Percentiles rank a stretch among this genome's conserved stretches.
Conservation (phyloP, 306 rosid genomes). For the Pterocarpus macrocarpus region DNA sequence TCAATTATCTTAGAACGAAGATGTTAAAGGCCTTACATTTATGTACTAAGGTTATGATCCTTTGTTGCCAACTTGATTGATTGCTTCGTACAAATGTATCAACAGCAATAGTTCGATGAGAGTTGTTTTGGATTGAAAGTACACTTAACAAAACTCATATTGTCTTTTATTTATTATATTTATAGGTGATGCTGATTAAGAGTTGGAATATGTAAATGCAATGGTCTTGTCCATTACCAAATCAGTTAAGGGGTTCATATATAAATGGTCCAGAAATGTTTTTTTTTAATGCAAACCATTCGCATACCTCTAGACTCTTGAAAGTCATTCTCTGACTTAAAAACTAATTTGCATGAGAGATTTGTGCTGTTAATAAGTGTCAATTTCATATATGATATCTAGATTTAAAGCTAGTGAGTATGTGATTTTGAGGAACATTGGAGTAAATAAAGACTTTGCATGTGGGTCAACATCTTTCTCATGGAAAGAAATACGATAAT, state of each 20-base stretch:
- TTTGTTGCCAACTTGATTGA: slow-evolving; percentile 23
- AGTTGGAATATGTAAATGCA: background rate
- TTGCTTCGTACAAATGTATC: slow-evolving; percentile 9
- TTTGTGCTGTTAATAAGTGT: background rate
- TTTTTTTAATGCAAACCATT: background rate
- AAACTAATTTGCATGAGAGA: slow-evolving; percentile 10
- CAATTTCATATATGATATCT: background rate
- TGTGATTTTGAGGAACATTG: slow-evolving; percentile 9
- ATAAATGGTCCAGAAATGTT: no score
- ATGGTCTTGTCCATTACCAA: background rate
- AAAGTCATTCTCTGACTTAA: background rate
- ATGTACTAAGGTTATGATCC: background rate
- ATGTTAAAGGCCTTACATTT: background rate
- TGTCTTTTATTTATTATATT: slow-evolving; percentile 23
- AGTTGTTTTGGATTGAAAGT: slow-evolving; percentile 9
- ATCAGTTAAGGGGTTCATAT: no score
- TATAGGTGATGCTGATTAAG: background rate
- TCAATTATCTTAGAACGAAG: background rate
- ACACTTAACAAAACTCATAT: background rate
- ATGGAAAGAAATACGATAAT: background rate
- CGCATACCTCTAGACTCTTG: slow-evolving; percentile 23
- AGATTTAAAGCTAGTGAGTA: slow-evolving; percentile 13
- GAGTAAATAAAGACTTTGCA: background rate
- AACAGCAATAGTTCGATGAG: background rate
- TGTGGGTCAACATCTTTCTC: background rate